Evolutionary conservation across 2,329 filamentous ascomycete genomes (phyloP).

Genomic region (Ambrosiella beaveri): DNA sequence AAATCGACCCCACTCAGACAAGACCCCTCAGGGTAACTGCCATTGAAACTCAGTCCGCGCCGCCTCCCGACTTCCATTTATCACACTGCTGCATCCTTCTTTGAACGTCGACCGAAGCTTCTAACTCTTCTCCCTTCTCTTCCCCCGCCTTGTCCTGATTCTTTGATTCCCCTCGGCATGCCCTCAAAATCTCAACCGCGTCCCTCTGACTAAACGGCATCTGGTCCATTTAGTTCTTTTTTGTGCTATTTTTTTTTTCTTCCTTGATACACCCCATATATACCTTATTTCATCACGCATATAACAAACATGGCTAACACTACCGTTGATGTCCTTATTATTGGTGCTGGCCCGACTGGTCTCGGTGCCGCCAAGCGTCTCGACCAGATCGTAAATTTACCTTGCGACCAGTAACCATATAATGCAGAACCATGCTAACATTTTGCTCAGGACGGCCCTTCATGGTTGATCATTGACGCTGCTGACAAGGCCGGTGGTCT

Average conservation of each 20-base stretch:
- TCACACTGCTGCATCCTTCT: neutral
- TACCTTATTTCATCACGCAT: neutral
- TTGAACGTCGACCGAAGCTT: neutral
- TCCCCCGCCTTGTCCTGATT: neutral
- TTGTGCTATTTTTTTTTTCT: neutral
- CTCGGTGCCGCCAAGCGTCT: slow-evolving; percentile 95
- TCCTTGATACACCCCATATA: neutral
- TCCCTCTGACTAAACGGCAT: neutral
- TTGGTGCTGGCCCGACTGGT: slow-evolving; percentile 93
- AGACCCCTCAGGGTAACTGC: neutral
- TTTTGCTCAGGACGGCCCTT: slow-evolving; percentile 55
- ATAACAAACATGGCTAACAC: neutral
- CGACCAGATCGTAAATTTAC: slow-evolving; percentile 66
- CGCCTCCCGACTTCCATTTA: slow-evolving; percentile 4
- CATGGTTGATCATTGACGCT: slow-evolving; percentile 90
- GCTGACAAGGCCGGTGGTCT: slow-evolving; percentile 88
- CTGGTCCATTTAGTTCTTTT: neutral
- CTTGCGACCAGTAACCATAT: slow-evolving; percentile 14
- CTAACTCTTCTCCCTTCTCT: neutral
- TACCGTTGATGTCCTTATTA: slow-evolving; percentile 61
- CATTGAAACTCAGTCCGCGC: neutral
- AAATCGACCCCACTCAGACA: neutral
- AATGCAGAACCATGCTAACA: slow-evolving; percentile 15
- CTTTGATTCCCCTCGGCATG: neutral
- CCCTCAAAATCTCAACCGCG: neutral